phyloP scores from a whole-genome alignment of 2,329 filamentous ascomycete species.

The Botrytis hyacinthi region DNA sequence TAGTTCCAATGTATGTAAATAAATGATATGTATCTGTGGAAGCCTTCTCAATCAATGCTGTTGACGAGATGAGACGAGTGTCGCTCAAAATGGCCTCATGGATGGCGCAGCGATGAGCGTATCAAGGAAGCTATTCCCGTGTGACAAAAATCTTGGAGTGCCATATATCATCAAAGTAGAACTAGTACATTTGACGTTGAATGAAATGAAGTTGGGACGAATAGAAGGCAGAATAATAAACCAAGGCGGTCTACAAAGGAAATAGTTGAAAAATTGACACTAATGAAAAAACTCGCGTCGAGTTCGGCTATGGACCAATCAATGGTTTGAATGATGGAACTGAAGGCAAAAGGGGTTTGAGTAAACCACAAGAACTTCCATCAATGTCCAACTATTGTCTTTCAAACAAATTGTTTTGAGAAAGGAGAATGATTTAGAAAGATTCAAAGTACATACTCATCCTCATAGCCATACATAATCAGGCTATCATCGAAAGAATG shows the following conservation, averaged over 20 bases:
- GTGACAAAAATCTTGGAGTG: not conserved
- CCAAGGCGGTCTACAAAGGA: not conserved
- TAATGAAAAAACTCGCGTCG: not conserved
- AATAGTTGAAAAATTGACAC: not conserved
- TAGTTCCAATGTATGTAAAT: not conserved
- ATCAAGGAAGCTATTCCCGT: not conserved
- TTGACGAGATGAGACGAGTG: not conserved
- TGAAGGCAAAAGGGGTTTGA: constrained; percentile 7
- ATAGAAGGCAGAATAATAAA: not conserved
- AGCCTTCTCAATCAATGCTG: not conserved
- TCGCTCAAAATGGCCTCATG: not conserved
- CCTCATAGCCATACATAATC: not conserved
- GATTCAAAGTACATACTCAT: not conserved
- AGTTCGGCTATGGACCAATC: constrained; percentile 2
- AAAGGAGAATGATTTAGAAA: not conserved
- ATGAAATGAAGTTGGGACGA: not conserved
- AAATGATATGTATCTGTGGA: not conserved
- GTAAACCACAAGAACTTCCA: not conserved
- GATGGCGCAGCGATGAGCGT: not conserved
- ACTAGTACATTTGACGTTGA: not conserved
- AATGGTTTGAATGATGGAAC: not conserved
- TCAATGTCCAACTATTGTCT: constrained; percentile 2
- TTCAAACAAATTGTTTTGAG: not conserved
- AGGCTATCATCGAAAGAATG: not conserved
- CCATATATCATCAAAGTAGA: not conserved